Evolutionary conservation across 176 grass and related monocot genomes (phyloP), one percentile per base, ranked within the genome.

Genomic region (Tillandsia leiboldiana): DNA sequence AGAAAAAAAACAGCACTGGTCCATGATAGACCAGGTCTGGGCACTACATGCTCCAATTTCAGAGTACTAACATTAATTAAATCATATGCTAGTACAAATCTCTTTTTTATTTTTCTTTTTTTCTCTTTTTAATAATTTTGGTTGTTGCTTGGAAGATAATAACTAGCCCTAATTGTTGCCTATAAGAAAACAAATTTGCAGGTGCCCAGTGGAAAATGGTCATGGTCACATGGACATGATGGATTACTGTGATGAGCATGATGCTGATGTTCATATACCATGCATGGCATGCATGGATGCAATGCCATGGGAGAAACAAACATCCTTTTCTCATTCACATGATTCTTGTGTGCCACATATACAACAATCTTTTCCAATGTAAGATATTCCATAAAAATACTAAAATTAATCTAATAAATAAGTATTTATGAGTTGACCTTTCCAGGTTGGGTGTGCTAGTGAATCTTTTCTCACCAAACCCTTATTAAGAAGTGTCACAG

Each of bases 391-490:
- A 56, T 56, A 56, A 8, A 8, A 61, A 61, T 61, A 61, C 22
- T 9, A 61, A 20, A 23, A 23, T 61, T 18, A 18, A 61, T 56
- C 56, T 22, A 15, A 23, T 61, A 61, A 20, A 61, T 18, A 61
- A 61, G 6, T 61, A 61, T 61, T 61, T 9, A 61, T 61, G 56
- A 61, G 56, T 61, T 61, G 56, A 61, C 56, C 56, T 61, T 61
- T 61, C 56, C 56, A 61, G 56, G 56, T 23, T 61, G 56, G n/a
- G 56, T 61, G 56, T 61, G 17, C 9, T 18, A n/a, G 56, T 61
- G 56, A 61, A 61, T 61, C 56, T 61, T 61, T 23, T 57, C 56
- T 61, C 56, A 61, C 17, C 56, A 61, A 61, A 61, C 56, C 56
- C 56, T n/a, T 61, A 23, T 61, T 61, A 18, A 61, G 22, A 61